A percentile compares a stretch with the other conserved stretches of the same genome.
Conservation (phyloP, 495 filamentous ascomycete species). For the Chaetomium fimeti region DNA sequence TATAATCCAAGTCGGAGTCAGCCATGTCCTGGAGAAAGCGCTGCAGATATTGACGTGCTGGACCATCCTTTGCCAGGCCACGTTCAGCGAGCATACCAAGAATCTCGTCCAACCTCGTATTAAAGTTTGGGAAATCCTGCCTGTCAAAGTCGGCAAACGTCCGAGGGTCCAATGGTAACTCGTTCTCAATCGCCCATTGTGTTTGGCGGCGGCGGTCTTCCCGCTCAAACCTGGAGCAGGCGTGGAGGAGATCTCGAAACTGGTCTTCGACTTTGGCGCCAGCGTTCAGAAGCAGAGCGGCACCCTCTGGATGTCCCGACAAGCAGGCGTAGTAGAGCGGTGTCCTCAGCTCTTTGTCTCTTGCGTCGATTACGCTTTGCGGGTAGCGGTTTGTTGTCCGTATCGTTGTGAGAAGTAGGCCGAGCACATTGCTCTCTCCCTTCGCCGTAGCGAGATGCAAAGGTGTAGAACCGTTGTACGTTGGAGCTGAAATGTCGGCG, state of each 20-base stretch:
- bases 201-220: slow-evolving; percentile 1
- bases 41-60: background rate
- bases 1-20: background rate
- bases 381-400: background rate
- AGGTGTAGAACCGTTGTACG: slow-evolving; percentile 36
- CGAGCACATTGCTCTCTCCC: slow-evolving; percentile 41
- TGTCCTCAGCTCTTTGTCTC: slow-evolving; percentile 25
- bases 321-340: slow-evolving; percentile 41
- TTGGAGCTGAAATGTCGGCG: slow-evolving; percentile 29
- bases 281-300: slow-evolving; percentile 37
- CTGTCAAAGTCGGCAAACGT: background rate
- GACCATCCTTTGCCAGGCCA: background rate
- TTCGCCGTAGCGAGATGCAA: slow-evolving; percentile 44
- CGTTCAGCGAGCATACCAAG: slow-evolving; percentile 23
- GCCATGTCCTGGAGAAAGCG: background rate
- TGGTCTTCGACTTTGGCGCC: slow-evolving; percentile 33
- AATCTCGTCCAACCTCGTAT: slow-evolving; percentile 28
- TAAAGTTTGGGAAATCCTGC: background rate
- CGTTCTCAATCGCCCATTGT: too few species aligned
- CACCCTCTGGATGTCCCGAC: slow-evolving; percentile 39
- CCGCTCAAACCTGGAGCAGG: slow-evolving; percentile 28
- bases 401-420: slow-evolving; percentile 37
- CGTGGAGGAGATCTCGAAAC: slow-evolving; percentile 22
- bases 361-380: slow-evolving; percentile 24
- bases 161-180: background rate